Conservation (phyloP, 2,329 filamentous ascomycete species). For the Pyricularia sp. region DNA sequence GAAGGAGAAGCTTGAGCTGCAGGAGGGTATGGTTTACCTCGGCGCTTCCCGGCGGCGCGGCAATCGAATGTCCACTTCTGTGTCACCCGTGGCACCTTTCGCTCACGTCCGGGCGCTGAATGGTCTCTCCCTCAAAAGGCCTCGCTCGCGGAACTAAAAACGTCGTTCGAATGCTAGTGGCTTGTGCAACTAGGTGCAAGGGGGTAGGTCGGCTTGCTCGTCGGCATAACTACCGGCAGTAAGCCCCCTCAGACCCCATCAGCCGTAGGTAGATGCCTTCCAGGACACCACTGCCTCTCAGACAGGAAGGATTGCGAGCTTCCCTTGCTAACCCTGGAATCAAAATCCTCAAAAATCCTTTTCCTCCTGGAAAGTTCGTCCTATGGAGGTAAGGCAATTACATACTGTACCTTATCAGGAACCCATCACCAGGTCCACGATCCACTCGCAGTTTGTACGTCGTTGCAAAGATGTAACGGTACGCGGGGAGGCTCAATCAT, state of each 20-base stretch:
- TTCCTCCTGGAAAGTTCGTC: no score
- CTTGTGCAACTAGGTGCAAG: not conserved
- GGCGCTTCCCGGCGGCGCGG: not conserved
- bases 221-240: not conserved
- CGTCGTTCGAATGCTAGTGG: not conserved
- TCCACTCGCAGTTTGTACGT: not conserved
- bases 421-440: not conserved
- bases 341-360: no score
- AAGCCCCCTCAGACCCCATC: not conserved
- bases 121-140: not conserved
- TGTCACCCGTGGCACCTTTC: not conserved
- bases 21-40: not conserved
- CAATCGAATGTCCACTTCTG: not conserved
- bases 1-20: not conserved
- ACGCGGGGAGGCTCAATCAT: not conserved
- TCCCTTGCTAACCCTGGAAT: not conserved
- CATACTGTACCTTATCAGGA: not conserved
- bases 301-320: not conserved
- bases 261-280: not conserved
- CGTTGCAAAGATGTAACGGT: not conserved
- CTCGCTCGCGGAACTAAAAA: no score
- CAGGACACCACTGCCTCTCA: not conserved
- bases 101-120: not conserved
- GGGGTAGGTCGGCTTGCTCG: not conserved
- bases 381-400: no score